These are phyloP conservation scores for Ceratocystiopsis sp. DNA, from an alignment of 2,329 filamentous ascomycete species.

Conservation along the genomic window DNA sequence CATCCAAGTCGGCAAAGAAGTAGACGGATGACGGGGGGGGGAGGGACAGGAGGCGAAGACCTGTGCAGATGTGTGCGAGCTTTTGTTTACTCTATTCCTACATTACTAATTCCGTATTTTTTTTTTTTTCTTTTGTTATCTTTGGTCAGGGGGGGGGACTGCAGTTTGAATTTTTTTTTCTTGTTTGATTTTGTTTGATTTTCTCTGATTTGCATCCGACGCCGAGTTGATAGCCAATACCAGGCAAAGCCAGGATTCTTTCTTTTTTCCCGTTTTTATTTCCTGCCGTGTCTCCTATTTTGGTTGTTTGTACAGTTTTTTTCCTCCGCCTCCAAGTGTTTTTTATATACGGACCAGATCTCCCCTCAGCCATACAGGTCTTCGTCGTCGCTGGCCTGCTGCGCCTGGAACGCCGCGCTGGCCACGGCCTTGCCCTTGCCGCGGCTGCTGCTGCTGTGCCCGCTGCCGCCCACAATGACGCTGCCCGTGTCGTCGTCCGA, in stretches of 20 bases:
- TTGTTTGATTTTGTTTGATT: not conserved
- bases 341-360: too few relatives aligned
- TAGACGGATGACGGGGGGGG: too few relatives aligned
- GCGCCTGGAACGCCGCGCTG: constrained; percentile 27
- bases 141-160: too few relatives aligned
- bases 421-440: constrained; percentile 40
- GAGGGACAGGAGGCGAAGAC: too few relatives aligned
- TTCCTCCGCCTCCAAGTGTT: not conserved
- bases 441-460: constrained; percentile 10
- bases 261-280: not conserved
- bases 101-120: not conserved
- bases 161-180: not conserved
- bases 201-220: too few relatives aligned
- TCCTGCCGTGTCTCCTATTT: too few relatives aligned
- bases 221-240: not conserved
- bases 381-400: constrained; percentile 38
- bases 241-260: not conserved
- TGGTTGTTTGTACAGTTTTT: too few relatives aligned
- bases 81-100: not conserved
- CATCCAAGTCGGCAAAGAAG: not conserved
- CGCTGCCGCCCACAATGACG: constrained; percentile 11
- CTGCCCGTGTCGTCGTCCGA: constrained; percentile 17
- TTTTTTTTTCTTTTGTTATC: not conserved
- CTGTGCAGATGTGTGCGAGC: too few relatives aligned
- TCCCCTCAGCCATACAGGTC: constrained; percentile 29